Evolutionary conservation across 140 eudicot species (phyloP), one percentile per base, ranked within the genome.

Genomic region (Ambrosia hybrid): DNA sequence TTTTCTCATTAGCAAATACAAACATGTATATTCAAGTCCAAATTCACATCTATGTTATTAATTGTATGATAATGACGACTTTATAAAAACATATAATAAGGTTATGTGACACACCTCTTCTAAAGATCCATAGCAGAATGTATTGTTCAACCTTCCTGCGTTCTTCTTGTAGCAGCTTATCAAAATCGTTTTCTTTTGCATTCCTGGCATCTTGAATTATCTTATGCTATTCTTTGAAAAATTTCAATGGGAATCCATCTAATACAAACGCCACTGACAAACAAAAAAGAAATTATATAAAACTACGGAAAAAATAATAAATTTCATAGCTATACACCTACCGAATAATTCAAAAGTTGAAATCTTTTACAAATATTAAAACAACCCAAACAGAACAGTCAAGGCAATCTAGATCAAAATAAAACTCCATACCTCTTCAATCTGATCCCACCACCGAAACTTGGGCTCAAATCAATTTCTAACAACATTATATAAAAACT

Each of bases 401-500:
- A n/a, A n/a, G n/a, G n/a, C n/a, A n/a, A n/a, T n/a, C n/a, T n/a
- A 48, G n/a, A 48, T 10, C 12, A 8, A 48, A 10, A 48, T n/a
- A 48, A 2, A 48, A 48, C 3, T 8, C n/a, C 3, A 48, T 83
- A 88, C 95, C 91, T 83, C 76, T 33, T 88, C 85, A 52, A 88
- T 79, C 71, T 74, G 80, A 85, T 88, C 95, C 95, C 95, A 88
- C 91, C 95, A 88, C 12, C 89, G 87, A 62, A 88, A 88, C 72
- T 85, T 89, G 0, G 81, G 51, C 75, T 88, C 89, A 56, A 88
- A 33, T 59, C 72, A 83, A 74, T 88, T 88, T 76, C 95, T 83
- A 37, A 88, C 78, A 51, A 88, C 85, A 79, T 85, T 88, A 59
- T 88, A 88, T 16, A 85, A 9, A 62, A 88, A 79, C 0, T 91